These are phyloP conservation scores for Canna indica DNA, from an alignment of 176 grass and related monocot species.

Conservation along the genomic window DNA sequence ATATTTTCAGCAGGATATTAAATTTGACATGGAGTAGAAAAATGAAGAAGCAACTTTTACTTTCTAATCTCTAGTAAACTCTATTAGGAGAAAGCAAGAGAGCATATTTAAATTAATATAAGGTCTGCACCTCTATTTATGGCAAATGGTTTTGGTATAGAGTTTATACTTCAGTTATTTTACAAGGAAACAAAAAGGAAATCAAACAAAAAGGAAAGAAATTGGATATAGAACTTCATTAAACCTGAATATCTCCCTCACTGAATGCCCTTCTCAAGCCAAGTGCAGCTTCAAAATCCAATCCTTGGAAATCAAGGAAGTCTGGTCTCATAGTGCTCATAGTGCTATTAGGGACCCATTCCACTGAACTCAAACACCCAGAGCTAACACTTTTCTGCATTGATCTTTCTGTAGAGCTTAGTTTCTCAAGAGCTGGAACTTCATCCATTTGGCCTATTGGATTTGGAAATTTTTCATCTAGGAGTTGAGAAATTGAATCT, in stretches of 20 bases:
- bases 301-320: constrained; percentile 75
- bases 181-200: too few relatives aligned
- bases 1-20: too few relatives aligned
- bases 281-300: constrained; percentile 83
- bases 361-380: constrained; percentile 55
- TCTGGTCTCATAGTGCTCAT: constrained; percentile 53
- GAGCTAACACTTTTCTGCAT: constrained; percentile 92
- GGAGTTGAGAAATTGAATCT: constrained; percentile 61
- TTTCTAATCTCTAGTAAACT: too few relatives aligned
- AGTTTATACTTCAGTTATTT: too few relatives aligned
- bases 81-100: too few relatives aligned
- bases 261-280: constrained; percentile 82
- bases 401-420: constrained; percentile 28
- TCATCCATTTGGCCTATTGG: not conserved
- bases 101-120: too few relatives aligned
- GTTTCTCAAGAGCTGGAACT: not conserved
- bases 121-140: too few relatives aligned
- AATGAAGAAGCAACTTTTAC: too few relatives aligned
- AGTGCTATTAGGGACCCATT: constrained; percentile 48
- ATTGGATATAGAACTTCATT: constrained; percentile 16
- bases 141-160: too few relatives aligned
- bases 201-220: constrained; percentile 24
- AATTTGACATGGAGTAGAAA: too few relatives aligned
- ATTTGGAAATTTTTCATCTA: constrained; percentile 72
- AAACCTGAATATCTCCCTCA: constrained; percentile 94